Conservation (phyloP, 768 basidiomycete genomes). For the Dioszegia aurantiaca region DNA sequence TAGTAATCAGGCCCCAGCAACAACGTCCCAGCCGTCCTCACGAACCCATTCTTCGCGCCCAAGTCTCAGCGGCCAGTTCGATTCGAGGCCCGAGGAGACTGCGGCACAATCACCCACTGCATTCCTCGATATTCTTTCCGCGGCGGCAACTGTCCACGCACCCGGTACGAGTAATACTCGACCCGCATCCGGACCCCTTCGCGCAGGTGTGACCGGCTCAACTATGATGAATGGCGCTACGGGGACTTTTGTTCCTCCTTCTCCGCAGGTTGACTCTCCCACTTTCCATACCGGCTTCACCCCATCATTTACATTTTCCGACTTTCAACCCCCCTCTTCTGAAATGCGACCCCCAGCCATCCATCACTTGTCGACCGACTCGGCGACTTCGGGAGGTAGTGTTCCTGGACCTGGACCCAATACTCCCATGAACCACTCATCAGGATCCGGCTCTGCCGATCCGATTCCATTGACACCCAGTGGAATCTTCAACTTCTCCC, state of each 20-base stretch:
- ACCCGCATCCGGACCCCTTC: conserved; percentile 11
- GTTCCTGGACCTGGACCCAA: background rate
- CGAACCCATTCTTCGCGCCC: no score
- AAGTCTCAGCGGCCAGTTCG: no score
- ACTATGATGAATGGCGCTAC: conserved; percentile 28
- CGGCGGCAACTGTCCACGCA: conserved; percentile 33
- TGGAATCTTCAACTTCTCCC: conserved; percentile 44
- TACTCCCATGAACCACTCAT: background rate
- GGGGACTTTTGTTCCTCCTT: background rate
- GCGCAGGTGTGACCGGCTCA: conserved; percentile 19
- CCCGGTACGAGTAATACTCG: background rate
- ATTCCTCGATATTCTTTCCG: conserved; percentile 46
- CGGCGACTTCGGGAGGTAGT: no score
- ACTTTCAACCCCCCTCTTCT: background rate
- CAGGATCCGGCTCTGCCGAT: background rate
- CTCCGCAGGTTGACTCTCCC: background rate
- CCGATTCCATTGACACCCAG: conserved; percentile 30
- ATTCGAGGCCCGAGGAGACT: background rate
- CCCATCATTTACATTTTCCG: conserved; percentile 10
- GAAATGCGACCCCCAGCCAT: background rate
- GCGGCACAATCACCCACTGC: conserved; percentile 37
- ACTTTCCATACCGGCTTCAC: conserved; percentile 18
- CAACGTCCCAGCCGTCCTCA: conserved; percentile 7
- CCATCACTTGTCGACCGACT: background rate
- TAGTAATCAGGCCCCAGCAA: conserved; percentile 8